Evolutionary conservation across 345 rosid genomes (phyloP), one percentile per base, ranked within the genome.

Genomic region (Pistacia vera): DNA sequence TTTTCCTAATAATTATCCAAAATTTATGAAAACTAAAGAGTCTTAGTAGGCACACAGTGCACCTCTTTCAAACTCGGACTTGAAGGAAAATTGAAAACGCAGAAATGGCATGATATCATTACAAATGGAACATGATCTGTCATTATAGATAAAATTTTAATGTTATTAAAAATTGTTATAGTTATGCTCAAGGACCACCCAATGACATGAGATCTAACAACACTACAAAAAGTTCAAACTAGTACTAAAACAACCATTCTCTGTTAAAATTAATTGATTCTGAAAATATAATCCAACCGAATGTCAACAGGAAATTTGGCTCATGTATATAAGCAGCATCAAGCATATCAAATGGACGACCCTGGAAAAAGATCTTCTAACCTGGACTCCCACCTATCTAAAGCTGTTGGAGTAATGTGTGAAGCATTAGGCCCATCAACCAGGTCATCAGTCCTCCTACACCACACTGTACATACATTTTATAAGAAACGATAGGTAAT

Each of bases 391-490:
- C 97, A 94, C 78, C 95, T 84, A 78, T 92, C 95, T 72, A 94
- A 85, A 20, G 95, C 98, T 66, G 82, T 87, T 10, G 97, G 95
- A n/a, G 97, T 90, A 83, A 94, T 92, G 76, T 90, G 96, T 8
- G 94, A 85, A 38, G 98, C 95, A 81, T 94, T 90, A 25, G 97
- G 95, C 65, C 95, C 97, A 60, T 90, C 95, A 14, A 94, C 95
- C 16, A 94, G 91, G 78, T 91, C 91, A 74, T 88, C 97, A 3
- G 92, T 90, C 81, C 95, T 86, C 85, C 92, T 85, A 78, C 93
- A 88, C 94, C 90, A 82, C 73, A 93, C 95, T 89, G 79, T 73
- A 83, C 25, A 28, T 13, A 73, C 12, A 59, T 11, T 36, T 28
- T 74, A 75, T 59, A 35, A 77, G 74, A 71, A 68, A 59, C 12